phyloP scores from a whole-genome alignment of 441 rosid species.

The Populus tomentosa region DNA sequence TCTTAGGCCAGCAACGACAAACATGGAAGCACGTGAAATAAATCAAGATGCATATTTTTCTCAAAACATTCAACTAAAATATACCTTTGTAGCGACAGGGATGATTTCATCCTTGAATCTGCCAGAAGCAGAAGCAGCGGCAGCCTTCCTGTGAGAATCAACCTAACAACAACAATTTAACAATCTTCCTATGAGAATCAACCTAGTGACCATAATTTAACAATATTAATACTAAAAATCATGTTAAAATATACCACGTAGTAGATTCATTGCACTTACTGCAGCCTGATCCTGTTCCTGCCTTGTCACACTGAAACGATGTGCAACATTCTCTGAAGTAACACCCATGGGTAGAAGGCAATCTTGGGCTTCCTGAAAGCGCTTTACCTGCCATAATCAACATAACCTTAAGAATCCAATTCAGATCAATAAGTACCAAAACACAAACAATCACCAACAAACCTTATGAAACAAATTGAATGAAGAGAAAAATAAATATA shows the following conservation, averaged over 20 bases:
- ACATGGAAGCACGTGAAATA: not conserved
- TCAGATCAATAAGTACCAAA: not conserved
- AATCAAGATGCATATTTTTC: not conserved
- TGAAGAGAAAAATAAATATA: conserved; percentile 23
- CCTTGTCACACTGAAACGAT: conserved; percentile 85
- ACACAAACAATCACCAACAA: not conserved
- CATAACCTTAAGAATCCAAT: not conserved
- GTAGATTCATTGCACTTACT: conserved; percentile 42
- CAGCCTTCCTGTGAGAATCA: conserved; percentile 94
- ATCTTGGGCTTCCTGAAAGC: conserved; percentile 74
- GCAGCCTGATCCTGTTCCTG: conserved; percentile 98
- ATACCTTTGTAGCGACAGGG: conserved; percentile 90
- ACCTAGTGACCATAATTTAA: not conserved
- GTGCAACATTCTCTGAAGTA: conserved; percentile 96
- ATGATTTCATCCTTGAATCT: conserved; percentile 88
- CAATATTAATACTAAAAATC: not conserved
- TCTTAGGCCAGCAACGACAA: not conserved
- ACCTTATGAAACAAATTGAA: not conserved
- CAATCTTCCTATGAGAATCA: not conserved
- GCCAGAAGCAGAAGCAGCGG: conserved; percentile 86
- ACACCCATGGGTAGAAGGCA: conserved; percentile 99
- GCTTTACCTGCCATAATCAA: conserved; percentile 49
- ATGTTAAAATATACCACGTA: not conserved
- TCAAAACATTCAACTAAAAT: not conserved
- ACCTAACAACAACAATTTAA: conserved; percentile 38